These are phyloP conservation scores for Neophaeococcomyces aloes DNA, from an alignment of 2,329 filamentous ascomycete genomes.

Conservation along the genomic window DNA sequence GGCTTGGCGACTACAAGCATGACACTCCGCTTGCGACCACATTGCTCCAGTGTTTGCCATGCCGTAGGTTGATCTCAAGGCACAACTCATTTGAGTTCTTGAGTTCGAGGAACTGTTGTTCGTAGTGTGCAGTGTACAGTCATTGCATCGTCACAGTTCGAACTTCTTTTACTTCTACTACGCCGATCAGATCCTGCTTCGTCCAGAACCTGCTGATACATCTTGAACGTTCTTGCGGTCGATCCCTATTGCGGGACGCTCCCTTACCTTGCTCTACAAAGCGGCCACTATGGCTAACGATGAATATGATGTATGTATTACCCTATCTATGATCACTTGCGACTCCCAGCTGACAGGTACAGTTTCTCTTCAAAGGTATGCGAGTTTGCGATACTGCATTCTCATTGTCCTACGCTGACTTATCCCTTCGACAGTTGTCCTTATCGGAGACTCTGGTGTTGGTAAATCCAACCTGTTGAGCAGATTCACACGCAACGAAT, in stretches of 20 bases:
- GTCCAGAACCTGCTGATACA: too few relatives aligned
- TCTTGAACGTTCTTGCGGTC: background rate
- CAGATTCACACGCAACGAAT: slow-evolving; percentile 99
- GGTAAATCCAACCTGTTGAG: slow-evolving; percentile 99
- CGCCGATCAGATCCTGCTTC: too few relatives aligned
- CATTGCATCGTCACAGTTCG: too few relatives aligned
- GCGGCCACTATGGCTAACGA: slow-evolving; percentile 83
- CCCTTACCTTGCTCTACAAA: background rate
- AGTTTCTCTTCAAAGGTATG: slow-evolving; percentile 99
- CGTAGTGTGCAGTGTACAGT: background rate
- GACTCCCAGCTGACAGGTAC: slow-evolving; percentile 26
- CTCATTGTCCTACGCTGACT: slow-evolving; percentile 1
- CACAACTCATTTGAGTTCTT: background rate
- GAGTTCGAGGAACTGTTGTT: slow-evolving; percentile 7
- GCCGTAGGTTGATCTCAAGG: background rate
- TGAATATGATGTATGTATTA: slow-evolving; percentile 87
- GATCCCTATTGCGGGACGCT: background rate
- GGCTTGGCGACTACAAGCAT: too few relatives aligned
- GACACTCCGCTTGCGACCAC: too few relatives aligned
- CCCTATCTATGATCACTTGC: slow-evolving; percentile 9
- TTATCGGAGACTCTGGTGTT: slow-evolving; percentile 98
- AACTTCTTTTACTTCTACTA: background rate
- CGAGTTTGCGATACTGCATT: slow-evolving; percentile 11
- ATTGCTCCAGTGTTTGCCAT: background rate
- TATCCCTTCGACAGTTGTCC: slow-evolving; percentile 56